Evolutionary conservation across 441 rosid species (phyloP).

Genomic region (Euphorbia schlechtendalii): DNA sequence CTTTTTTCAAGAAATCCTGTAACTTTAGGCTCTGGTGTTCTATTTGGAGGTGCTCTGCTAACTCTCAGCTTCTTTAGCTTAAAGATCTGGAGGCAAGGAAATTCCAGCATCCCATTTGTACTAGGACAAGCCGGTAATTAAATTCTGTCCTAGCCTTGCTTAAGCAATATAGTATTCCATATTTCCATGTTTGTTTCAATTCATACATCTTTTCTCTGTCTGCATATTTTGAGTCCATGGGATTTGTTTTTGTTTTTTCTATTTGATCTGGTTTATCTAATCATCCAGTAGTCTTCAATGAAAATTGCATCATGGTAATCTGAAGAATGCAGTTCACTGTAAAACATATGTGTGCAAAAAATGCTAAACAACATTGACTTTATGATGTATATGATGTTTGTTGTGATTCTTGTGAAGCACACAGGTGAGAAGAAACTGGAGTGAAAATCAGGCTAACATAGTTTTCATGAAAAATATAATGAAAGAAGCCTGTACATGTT

Average conservation of each 20-base stretch:
- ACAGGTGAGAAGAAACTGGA: neutral
- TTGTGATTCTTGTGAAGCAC: neutral
- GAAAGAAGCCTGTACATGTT: neutral
- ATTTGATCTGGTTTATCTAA: neutral
- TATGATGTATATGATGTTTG: neutral
- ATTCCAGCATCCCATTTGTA: conserved; percentile 79
- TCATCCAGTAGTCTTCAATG: neutral
- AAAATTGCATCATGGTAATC: neutral
- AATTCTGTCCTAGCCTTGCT: neutral
- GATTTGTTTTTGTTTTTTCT: neutral
- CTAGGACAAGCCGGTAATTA: conserved; percentile 84
- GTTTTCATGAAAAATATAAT: neutral
- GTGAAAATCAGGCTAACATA: neutral
- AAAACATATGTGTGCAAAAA: neutral
- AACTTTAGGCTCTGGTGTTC: conserved; percentile 40
- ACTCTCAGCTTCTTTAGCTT: conserved; percentile 74
- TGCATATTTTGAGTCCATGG: neutral
- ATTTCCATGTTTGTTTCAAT: neutral
- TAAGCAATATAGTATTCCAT: neutral
- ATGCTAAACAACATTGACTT: neutral
- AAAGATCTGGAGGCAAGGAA: conserved; percentile 83
- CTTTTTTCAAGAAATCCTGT: conserved; percentile 56
- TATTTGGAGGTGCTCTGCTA: conserved; percentile 75
- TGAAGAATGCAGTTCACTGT: neutral
- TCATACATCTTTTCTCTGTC: neutral